A percentile compares a stretch with the other conserved stretches of the same genome.
phyloP scores from a whole-genome alignment of 495 filamentous ascomycete species.

The Tuber borchii region DNA sequence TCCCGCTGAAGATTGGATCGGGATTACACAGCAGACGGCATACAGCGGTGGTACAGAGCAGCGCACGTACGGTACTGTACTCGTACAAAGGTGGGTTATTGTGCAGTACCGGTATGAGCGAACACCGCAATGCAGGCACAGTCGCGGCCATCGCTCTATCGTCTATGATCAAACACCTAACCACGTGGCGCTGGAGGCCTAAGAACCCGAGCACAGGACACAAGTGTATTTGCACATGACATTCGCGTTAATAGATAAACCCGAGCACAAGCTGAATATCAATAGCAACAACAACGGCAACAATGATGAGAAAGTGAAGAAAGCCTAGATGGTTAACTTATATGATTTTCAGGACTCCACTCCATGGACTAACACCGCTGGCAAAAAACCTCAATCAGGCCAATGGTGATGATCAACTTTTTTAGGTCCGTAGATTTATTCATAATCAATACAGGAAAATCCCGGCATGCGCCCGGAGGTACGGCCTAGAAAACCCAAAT shows the following conservation, averaged over 20 bases:
- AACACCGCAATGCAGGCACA: not conserved
- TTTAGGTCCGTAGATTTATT: too few species aligned
- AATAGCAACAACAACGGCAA: not conserved
- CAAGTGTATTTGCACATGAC: not conserved
- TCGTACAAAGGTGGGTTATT: not conserved
- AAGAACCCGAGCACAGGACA: not conserved
- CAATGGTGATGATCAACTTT: not conserved
- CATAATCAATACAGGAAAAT: too few species aligned
- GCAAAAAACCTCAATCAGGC: not conserved
- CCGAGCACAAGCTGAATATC: not conserved
- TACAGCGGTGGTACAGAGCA: not conserved
- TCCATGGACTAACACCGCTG: not conserved
- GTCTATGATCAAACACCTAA: not conserved
- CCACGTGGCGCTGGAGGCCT: slow-evolving; percentile 4
- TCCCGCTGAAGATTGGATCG: not conserved
- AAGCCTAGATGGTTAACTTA: not conserved
- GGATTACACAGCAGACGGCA: not conserved
- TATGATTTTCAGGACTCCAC: not conserved
- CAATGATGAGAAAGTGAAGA: not conserved
- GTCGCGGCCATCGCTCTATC: not conserved
- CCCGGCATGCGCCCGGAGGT: too few species aligned
- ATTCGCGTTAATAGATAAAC: not conserved
- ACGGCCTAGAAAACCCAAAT: too few species aligned
- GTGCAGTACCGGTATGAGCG: not conserved
- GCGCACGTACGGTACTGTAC: not conserved